phyloP scores from a whole-genome alignment of 1,139 yeast genomes.

The Hyphopichia khmerensis region DNA sequence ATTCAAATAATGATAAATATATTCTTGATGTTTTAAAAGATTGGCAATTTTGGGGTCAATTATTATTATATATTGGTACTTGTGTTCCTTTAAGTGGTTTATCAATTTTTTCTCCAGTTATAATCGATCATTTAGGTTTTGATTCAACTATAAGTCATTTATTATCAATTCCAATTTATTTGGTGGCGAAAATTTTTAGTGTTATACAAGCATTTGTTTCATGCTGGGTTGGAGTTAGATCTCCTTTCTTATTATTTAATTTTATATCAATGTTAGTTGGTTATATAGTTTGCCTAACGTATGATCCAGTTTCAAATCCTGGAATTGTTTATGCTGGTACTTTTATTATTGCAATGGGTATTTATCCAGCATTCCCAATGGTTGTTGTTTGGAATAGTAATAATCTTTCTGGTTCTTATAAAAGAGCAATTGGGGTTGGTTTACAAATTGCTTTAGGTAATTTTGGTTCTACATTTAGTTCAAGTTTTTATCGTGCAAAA shows the following conservation, averaged over 20 bases:
- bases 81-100: slow-evolving; percentile 19
- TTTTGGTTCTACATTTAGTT: slow-evolving; percentile 35
- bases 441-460: slow-evolving; percentile 40
- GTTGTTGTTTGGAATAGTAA: slow-evolving; percentile 36
- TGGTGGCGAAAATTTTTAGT: slow-evolving; percentile 27
- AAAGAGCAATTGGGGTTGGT: slow-evolving; percentile 39
- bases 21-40: slow-evolving; percentile 24
- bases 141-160: slow-evolving; percentile 21
- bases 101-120: slow-evolving; percentile 27
- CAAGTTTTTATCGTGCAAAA: slow-evolving; percentile 28
- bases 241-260: slow-evolving; percentile 28
- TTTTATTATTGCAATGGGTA: slow-evolving; percentile 31
- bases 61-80: slow-evolving; percentile 11
- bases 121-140: slow-evolving; percentile 25
- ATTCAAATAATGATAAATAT: slow-evolving; percentile 14
- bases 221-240: slow-evolving; percentile 26
- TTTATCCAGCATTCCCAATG: slow-evolving; percentile 33
- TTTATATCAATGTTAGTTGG: slow-evolving; percentile 27
- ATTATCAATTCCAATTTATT: slow-evolving; percentile 33
- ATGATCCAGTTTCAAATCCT: slow-evolving; percentile 13
- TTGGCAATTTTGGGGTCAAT: slow-evolving; percentile 23
- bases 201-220: slow-evolving; percentile 26
- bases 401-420: slow-evolving; percentile 32
- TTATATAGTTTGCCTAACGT: slow-evolving; percentile 22
- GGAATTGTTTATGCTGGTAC: slow-evolving; percentile 32